These are phyloP conservation scores for Carex littledalei DNA, from an alignment of 176 grass and related monocot genomes.

Conservation along the genomic window DNA sequence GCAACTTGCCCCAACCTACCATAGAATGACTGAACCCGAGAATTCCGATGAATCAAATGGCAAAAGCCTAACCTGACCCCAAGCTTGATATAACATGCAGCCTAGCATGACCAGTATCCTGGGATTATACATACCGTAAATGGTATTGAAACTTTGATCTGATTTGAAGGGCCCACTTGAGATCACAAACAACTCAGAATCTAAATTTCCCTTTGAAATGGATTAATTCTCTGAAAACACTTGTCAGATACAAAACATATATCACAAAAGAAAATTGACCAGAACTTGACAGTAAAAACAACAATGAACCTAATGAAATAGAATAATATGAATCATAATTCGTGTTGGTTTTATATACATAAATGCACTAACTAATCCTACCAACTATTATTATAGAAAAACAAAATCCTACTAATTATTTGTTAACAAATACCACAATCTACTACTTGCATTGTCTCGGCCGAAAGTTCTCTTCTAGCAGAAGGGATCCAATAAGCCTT, in stretches of 20 bases:
- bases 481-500: conserved; percentile 42
- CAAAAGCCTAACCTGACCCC: neutral
- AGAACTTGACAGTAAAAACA: neutral
- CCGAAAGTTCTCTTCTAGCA: conserved; percentile 65
- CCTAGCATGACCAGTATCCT: neutral
- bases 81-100: neutral
- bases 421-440: neutral
- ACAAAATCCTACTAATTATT: neutral
- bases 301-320: neutral
- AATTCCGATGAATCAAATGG: neutral
- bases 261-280: neutral
- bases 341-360: conserved; percentile 7
- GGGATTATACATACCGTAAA: neutral
- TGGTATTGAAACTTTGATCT: neutral
- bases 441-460: conserved; percentile 47
- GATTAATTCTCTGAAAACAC: neutral
- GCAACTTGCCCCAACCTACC: neutral
- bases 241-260: neutral
- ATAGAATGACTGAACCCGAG: neutral
- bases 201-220: neutral
- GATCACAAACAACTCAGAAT: neutral
- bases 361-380: conserved; percentile 12
- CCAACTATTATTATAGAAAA: neutral
- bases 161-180: neutral
- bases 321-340: neutral